Evolutionary conservation across 306 rosid genomes (phyloP), one percentile per base, ranked within the genome.

Genomic region (Prunus kanzakura): DNA sequence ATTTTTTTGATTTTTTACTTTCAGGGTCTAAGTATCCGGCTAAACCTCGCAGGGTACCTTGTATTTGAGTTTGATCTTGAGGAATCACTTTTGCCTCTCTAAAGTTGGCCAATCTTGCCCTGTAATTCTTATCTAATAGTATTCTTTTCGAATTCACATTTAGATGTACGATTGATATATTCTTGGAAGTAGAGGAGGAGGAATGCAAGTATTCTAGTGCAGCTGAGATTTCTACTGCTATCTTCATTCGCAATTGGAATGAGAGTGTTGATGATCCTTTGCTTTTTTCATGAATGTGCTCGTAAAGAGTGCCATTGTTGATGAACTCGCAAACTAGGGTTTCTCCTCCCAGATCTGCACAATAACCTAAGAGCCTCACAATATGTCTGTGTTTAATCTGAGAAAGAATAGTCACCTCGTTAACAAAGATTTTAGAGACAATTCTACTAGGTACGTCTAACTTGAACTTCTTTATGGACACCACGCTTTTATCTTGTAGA

Each of bases 231-330:
- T 77, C 80, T 10, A 60, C 43, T 10, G 80, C 80, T 16, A 77
- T 77, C 75, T 58, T 77, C 60, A 77, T 8, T 58, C 80, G 60
- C 61, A 56, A 1, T 77, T 57, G 61, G 75, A 73, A 77, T 25
- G 80, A 8, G 13, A 77, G 80, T 35, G 47, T 55, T 57, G 56
- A 16, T 29, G 14, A 32, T 32, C 38, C 38, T 32, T 32, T 0
- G 7, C 38, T 32, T 32, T 56, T 51, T 4, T 0, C n/a, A 57
- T 77, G 80, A 58, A 77, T 43, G 1, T 55, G 67, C 6, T 56
- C 30, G 11, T 14, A 68, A 43, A 77, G 75, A 18, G 69, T 77
- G 4, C 75, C 56, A 14, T 77, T 68, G 55, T 20, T 16, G 8
- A 77, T 77, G 69, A 67, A 77, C 60, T 77, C 80, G 4, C 58